Conservation (phyloP, 805 yeast species). For the Peterozyma toletana region DNA sequence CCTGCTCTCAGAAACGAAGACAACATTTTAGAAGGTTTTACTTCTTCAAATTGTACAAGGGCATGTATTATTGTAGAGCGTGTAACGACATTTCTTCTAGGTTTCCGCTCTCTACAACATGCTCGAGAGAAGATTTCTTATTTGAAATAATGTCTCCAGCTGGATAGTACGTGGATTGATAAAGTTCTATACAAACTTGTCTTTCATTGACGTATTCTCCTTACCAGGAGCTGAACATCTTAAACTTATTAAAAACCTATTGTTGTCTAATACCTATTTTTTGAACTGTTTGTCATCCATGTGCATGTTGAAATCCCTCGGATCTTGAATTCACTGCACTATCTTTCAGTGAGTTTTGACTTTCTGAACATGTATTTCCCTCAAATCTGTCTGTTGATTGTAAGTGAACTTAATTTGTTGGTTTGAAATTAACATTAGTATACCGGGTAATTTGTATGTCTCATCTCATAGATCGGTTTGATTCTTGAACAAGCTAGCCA, state of each 20-base stretch:
- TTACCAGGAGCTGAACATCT: conserved; percentile 26
- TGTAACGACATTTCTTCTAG: conserved; percentile 15
- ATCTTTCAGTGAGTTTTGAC: no score
- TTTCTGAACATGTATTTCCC: no score
- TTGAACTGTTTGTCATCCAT: conserved; percentile 4
- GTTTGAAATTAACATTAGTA: no score
- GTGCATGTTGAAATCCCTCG: no score
- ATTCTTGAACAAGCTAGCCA: no score
- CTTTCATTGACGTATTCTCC: conserved; percentile 24
- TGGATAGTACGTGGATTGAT: conserved; percentile 17
- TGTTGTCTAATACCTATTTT: conserved; percentile 5
- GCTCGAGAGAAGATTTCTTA: conserved; percentile 15
- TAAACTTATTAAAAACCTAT: no score
- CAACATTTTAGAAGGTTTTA: neutral
- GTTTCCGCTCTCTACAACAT: conserved; percentile 21
- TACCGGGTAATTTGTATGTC: no score
- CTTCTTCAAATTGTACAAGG: conserved; percentile 17
- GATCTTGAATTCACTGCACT: no score
- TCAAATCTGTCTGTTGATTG: no score
- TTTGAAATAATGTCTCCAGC: conserved; percentile 19
- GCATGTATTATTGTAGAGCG: conserved; percentile 21
- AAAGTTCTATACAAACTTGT: neutral
- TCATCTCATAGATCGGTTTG: no score
- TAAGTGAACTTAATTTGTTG: no score
- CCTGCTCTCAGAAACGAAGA: no score